Conservation (phyloP, 768 basidiomycete species). For the Dioszegia aurantiaca region DNA sequence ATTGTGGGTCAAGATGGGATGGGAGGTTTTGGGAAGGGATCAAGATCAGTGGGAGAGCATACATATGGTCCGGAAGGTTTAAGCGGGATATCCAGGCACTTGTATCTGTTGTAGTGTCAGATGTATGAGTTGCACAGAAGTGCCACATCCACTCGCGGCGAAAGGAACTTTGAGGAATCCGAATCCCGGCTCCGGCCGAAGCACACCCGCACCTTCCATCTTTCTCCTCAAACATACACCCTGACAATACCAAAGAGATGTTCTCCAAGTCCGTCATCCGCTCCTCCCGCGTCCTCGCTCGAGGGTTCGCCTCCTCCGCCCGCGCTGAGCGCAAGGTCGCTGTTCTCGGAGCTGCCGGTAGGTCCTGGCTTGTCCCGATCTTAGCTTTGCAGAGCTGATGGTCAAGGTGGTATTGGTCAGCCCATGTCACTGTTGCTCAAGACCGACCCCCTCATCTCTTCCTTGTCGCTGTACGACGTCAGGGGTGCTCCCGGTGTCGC, state of each 20-base stretch:
- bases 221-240: background rate
- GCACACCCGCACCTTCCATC: background rate
- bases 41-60: constrained; percentile 8
- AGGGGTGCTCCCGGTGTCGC: constrained; percentile 83
- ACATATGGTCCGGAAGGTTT: constrained; percentile 6
- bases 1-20: constrained; percentile 7
- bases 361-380: constrained; percentile 19
- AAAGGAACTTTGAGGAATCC: background rate
- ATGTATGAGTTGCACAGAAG: background rate
- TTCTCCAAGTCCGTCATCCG: constrained; percentile 45
- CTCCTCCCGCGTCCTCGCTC: constrained; percentile 35
- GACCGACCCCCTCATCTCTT: constrained; percentile 72
- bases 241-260: constrained; percentile 31
- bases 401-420: constrained; percentile 88
- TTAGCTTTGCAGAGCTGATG: background rate
- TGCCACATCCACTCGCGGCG: constrained; percentile 9
- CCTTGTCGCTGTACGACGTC: constrained; percentile 86
- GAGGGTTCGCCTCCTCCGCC: constrained; percentile 51
- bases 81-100: background rate
- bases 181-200: constrained; percentile 11
- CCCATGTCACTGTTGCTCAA: constrained; percentile 91
- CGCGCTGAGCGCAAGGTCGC: constrained; percentile 50
- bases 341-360: constrained; percentile 94
- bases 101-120: background rate
- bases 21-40: background rate